Evolutionary conservation across 2,329 filamentous ascomycete genomes (phyloP).

Genomic region (Raffaelea arxii): DNA sequence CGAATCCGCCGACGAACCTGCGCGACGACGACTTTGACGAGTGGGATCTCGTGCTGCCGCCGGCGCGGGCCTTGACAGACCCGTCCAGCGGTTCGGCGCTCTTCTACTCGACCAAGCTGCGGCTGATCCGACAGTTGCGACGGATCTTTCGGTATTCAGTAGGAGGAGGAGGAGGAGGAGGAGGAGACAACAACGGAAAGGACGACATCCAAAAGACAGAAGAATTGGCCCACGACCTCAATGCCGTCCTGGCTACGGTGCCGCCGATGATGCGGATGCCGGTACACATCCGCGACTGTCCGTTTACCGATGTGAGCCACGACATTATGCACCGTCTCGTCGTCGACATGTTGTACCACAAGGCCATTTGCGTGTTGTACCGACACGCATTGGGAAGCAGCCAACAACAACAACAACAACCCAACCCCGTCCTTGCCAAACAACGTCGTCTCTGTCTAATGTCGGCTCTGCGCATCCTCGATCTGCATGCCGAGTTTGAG

Average conservation of each 20-base stretch:
- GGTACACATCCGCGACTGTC: conserved; percentile 10
- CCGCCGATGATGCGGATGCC: conserved; percentile 12
- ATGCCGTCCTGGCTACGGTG: background rate
- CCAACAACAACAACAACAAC: background rate
- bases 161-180: conserved; percentile 9
- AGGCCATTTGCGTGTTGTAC: conserved; percentile 47
- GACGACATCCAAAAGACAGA: background rate
- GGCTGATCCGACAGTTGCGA: conserved; percentile 24
- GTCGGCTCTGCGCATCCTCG: conserved; percentile 38
- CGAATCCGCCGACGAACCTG: conserved; percentile 49
- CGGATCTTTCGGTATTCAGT: conserved; percentile 35
- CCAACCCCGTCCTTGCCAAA: conserved; percentile 38
- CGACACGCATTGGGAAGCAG: conserved; percentile 31
- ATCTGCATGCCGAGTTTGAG: conserved; percentile 37
- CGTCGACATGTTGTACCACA: conserved; percentile 40
- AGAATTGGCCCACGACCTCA: conserved; percentile 9
- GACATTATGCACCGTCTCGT: conserved; percentile 43
- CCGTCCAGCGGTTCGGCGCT: conserved; percentile 48
- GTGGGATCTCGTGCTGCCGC: conserved; percentile 43
- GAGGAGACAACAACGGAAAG: background rate
- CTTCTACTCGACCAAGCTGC: conserved; percentile 39
- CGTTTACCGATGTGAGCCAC: conserved; percentile 32
- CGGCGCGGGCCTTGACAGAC: conserved; percentile 43
- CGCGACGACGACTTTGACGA: conserved; percentile 57
- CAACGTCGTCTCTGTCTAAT: conserved; percentile 41